Evolutionary conservation across 164 flowering plant genomes (phyloP), one percentile per base, ranked within the genome.

Genomic region (Tinospora cordifolia): DNA sequence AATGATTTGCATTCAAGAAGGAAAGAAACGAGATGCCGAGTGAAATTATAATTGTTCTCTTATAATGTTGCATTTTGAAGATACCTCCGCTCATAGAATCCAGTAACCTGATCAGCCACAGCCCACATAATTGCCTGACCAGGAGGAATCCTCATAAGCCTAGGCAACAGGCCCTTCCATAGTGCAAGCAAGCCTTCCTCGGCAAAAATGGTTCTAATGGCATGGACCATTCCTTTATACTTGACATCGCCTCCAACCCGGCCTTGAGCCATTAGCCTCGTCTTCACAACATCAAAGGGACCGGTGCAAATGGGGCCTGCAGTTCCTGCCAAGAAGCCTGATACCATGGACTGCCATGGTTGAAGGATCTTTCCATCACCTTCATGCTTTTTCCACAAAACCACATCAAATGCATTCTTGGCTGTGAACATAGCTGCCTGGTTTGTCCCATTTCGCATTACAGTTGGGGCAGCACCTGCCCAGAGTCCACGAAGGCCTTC

Each of bases 41-140:
- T 30, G 36, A 30, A 30, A 30, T 17, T 68, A 34, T 21, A 51
- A 62, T 22, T 10, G 17, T 49, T 39, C 34, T 60, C 74, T 65
- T 74, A 77, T 59, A 70, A 63, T 34, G 67, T 24, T 34, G 78
- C 68, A 66, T 62, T 76, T 0, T 74, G 79, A 15, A 89, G 44
- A 67, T 86, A 80, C 76, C 78, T 75, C 82, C 79, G 89, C 84
- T 94, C 99, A 68, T 89, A 94, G 3, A 90, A 79, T 24, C 96
- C 99, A 9, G 72, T 89, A 7, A 92, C 76, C 75, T 94, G 99
- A 80, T 94, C 98, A 73, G 99, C 94, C 54, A 94, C 98, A 59
- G 84, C 86, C 99, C 99, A 94, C 98, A 94, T 87, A 60, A 94
- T 94, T 67, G 99, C 99, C 79, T 94, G 99, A 27, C 99, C 99